Evolutionary conservation across 345 rosid species (phyloP).

Genomic region (Boechera retrofracta): DNA sequence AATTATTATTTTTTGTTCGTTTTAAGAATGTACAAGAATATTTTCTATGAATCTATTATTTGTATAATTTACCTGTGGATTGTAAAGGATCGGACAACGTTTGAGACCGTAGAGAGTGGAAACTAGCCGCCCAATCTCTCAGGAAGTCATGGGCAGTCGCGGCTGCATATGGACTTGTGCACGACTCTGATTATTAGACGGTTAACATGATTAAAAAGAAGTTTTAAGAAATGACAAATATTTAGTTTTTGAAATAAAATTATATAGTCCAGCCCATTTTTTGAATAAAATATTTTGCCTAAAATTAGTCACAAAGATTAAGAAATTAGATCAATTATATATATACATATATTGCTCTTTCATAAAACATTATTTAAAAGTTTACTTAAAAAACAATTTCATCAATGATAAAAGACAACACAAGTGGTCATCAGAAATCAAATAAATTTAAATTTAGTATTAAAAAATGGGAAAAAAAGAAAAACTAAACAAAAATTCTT

Average conservation of each 20-base stretch:
- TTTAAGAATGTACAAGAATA: neutral
- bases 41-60: too few species aligned
- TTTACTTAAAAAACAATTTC: too few species aligned
- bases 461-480: neutral
- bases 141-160: conserved; percentile 19
- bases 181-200: conserved; percentile 17
- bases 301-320: too few species aligned
- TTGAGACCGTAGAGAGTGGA: conserved; percentile 40
- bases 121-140: conserved; percentile 44
- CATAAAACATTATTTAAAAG: too few species aligned
- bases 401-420: too few species aligned
- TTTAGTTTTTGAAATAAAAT: too few species aligned
- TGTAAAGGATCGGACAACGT: conserved; percentile 36
- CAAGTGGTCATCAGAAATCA: too few species aligned
- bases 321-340: too few species aligned
- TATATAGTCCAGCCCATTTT: too few species aligned
- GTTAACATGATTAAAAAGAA: neutral
- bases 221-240: neutral
- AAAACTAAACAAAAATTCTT: neutral
- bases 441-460: too few species aligned
- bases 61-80: conserved; percentile 34
- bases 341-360: too few species aligned
- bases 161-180: conserved; percentile 30
- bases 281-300: too few species aligned
- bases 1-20: neutral